phyloP scores from a whole-genome alignment of 176 grass and related monocot genomes.

The Microstegium vimineum region DNA sequence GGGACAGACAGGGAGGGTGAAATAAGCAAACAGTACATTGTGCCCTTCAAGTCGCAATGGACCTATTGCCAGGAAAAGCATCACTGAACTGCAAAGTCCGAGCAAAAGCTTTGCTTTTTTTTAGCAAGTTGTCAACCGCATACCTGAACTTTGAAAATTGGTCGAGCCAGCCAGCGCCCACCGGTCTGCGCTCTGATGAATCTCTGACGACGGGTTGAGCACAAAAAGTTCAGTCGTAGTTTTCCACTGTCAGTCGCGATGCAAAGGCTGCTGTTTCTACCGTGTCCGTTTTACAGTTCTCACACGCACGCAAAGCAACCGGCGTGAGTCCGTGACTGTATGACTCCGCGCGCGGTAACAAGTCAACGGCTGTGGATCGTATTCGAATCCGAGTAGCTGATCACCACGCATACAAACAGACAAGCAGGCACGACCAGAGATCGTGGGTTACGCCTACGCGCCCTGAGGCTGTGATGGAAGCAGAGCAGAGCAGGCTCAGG shows the following conservation, averaged over 20 bases:
- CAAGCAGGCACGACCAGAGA: neutral
- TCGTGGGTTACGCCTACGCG: neutral
- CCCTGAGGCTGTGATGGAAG: neutral
- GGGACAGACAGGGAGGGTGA: no score
- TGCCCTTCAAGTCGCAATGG: neutral
- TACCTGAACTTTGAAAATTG: conserved; percentile 16
- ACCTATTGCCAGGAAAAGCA: neutral
- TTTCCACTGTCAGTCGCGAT: neutral
- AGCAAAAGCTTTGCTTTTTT: conserved; percentile 3
- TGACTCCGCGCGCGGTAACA: neutral
- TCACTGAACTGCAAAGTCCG: neutral
- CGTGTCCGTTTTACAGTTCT: neutral
- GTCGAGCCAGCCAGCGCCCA: neutral
- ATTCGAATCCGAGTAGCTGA: neutral
- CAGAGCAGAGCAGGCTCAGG: neutral
- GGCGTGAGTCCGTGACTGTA: no score
- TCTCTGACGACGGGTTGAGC: neutral
- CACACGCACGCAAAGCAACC: neutral
- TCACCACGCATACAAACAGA: neutral
- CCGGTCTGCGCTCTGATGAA: neutral
- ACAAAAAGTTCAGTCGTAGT: neutral
- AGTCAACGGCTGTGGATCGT: neutral
- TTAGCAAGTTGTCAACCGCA: conserved; percentile 18
- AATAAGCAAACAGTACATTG: neutral
- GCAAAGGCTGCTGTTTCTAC: neutral